Conservation (phyloP, 2,329 filamentous ascomycete genomes). For the Mollisia scopiformis region DNA sequence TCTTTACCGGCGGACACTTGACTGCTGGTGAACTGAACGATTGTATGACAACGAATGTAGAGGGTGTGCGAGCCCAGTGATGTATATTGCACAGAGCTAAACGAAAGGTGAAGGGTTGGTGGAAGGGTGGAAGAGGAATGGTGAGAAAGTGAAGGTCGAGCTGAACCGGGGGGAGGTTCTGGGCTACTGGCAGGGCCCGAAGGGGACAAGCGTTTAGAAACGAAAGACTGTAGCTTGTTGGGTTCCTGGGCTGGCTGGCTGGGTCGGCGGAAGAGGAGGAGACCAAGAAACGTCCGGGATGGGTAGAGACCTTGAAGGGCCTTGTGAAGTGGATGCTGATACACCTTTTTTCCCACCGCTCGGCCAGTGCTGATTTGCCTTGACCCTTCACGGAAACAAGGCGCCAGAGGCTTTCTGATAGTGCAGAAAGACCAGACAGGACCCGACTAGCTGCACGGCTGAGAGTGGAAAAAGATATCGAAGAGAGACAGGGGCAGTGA, state of each 20-base stretch:
- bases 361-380: constrained; percentile 6
- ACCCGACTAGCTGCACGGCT: neutral
- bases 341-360: neutral
- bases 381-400: constrained; percentile 11
- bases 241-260: constrained; percentile 9
- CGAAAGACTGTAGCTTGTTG: constrained; percentile 6
- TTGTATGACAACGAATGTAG: constrained; percentile 25
- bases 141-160: constrained; percentile 17
- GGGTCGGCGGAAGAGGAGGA: constrained; percentile 3
- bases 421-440: neutral
- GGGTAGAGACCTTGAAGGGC: neutral
- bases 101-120: constrained; percentile 10
- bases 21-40: constrained; percentile 17
- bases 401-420: constrained; percentile 15
- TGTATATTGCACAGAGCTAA: constrained; percentile 29
- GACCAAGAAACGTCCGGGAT: constrained; percentile 2
- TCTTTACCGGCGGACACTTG: constrained; percentile 18
- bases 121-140: constrained; percentile 6
- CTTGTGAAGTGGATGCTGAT: constrained; percentile 1
- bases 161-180: constrained; percentile 4
- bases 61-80: constrained; percentile 24
- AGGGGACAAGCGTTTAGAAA: constrained; percentile 15
- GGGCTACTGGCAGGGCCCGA: constrained; percentile 20
- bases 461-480: no score
- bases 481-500: neutral